These are phyloP conservation scores for Clohesyomyces aquaticus DNA, from an alignment of 495 filamentous ascomycete species.

Conservation along the genomic window DNA sequence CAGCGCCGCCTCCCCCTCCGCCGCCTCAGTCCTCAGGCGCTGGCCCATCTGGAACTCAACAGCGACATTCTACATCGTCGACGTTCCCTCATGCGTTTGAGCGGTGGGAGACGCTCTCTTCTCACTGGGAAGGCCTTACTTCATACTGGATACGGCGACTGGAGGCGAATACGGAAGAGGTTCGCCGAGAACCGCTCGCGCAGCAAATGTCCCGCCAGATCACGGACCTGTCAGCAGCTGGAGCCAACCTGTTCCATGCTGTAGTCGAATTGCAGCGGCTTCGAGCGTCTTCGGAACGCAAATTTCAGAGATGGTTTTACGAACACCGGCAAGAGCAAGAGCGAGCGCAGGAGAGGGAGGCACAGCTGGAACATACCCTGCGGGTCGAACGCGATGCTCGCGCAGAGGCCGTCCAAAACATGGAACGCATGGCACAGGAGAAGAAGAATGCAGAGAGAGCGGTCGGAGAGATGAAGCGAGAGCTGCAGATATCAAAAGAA, in stretches of 20 bases:
- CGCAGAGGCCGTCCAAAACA: constrained; percentile 58
- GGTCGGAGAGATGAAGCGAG: constrained; percentile 82
- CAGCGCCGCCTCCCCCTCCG: constrained; percentile 16
- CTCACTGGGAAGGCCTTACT: constrained; percentile 97
- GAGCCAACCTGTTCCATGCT: constrained; percentile 95
- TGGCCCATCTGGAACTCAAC: constrained; percentile 17
- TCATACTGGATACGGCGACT: constrained; percentile 95
- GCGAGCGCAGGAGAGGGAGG: constrained; percentile 79
- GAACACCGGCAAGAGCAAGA: constrained; percentile 90
- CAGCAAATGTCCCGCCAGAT: constrained; percentile 91
- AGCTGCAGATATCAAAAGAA: constrained; percentile 92
- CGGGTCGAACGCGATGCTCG: constrained; percentile 71
- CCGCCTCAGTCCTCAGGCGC: constrained; percentile 16
- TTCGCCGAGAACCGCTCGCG: constrained; percentile 77
- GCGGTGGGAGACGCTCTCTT: constrained; percentile 93
- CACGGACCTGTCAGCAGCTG: constrained; percentile 91
- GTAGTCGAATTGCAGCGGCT: constrained; percentile 96
- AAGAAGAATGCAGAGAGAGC: constrained; percentile 72
- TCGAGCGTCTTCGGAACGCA: constrained; percentile 91
- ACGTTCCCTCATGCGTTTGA: constrained; percentile 96
- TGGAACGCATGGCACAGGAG: constrained; percentile 62
- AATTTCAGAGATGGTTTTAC: constrained; percentile 99
- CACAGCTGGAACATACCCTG: constrained; percentile 73
- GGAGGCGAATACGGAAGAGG: constrained; percentile 83
- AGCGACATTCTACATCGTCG: constrained; percentile 43